Percentiles rank a stretch among this genome's conserved stretches.
These are phyloP conservation scores for Kuraishia ogatae DNA, from an alignment of 805 yeast genomes.

Conservation along the genomic window DNA sequence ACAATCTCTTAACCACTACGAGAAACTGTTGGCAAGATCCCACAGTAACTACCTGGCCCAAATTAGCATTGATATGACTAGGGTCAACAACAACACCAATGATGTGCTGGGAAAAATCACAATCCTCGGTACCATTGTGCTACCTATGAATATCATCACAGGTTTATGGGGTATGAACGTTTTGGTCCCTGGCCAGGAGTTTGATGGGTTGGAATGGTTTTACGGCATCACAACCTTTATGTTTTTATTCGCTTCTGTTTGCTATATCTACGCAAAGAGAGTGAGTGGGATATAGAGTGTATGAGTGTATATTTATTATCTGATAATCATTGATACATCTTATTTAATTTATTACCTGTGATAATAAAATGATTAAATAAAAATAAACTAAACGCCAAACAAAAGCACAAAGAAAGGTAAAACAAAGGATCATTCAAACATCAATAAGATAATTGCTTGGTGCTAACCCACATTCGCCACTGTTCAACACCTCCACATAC, in stretches of 20 bases:
- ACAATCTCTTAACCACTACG: slow-evolving; percentile 89
- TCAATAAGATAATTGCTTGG: slow-evolving; percentile 50
- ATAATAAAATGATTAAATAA: not conserved
- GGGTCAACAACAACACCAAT: slow-evolving; percentile 93
- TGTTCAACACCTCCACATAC: slow-evolving; percentile 50
- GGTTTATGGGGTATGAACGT: slow-evolving; percentile 99
- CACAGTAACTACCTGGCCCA: slow-evolving; percentile 96
- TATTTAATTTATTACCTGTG: not conserved
- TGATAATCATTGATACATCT: no score
- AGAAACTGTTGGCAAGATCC: slow-evolving; percentile 86
- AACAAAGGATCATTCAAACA: slow-evolving; percentile 8
- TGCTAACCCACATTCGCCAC: slow-evolving; percentile 44
- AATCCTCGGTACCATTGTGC: slow-evolving; percentile 86
- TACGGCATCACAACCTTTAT: slow-evolving; percentile 38
- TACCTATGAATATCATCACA: slow-evolving; percentile 91
- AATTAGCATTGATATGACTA: slow-evolving; percentile 95
- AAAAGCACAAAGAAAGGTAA: no score
- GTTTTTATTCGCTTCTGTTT: slow-evolving; percentile 35
- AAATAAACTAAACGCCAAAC: not conserved
- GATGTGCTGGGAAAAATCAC: slow-evolving; percentile 93
- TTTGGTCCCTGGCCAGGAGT: slow-evolving; percentile 85
- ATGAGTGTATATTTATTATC: not conserved
- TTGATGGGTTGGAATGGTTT: slow-evolving; percentile 59
- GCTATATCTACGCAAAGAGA: slow-evolving; percentile 40
- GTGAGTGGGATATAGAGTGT: slow-evolving; percentile 18